Evolutionary conservation across 1,284 basidiomycete species (phyloP).

Genomic region (Microbotryum lychnidis-dioicae): DNA sequence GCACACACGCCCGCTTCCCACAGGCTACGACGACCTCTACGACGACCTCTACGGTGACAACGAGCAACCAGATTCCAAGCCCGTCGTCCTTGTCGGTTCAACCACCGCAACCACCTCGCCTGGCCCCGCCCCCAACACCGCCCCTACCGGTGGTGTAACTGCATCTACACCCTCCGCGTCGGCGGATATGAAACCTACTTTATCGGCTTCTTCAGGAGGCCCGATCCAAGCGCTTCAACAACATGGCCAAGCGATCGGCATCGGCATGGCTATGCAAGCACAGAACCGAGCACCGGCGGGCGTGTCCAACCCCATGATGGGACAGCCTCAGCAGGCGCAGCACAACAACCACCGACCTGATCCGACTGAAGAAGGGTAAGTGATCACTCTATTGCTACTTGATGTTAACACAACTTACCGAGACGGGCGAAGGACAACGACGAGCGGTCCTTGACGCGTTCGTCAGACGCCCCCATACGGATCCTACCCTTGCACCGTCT

Average conservation of each 20-base stretch:
- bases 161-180: not conserved
- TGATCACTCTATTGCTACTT: too few relatives aligned
- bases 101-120: not conserved
- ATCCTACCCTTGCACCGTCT: too few relatives aligned
- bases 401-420: too few relatives aligned
- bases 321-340: too few relatives aligned
- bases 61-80: conserved; percentile 41
- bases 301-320: too few relatives aligned
- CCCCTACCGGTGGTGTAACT: not conserved
- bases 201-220: conserved; percentile 34
- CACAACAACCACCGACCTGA: too few relatives aligned
- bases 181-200: conserved; percentile 29
- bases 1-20: not conserved
- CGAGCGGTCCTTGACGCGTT: too few relatives aligned
- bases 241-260: not conserved
- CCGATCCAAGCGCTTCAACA: conserved; percentile 11
- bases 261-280: conserved; percentile 21
- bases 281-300: not conserved
- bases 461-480: too few relatives aligned
- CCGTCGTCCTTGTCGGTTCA: not conserved
- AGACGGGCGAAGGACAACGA: too few relatives aligned
- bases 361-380: too few relatives aligned
- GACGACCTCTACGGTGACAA: conserved; percentile 72
- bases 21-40: conserved; percentile 29
- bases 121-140: not conserved